Evolutionary conservation across 495 filamentous ascomycete species (phyloP), one percentile per base, ranked within the genome.

Genomic region (Clavariopsis aquatica): DNA sequence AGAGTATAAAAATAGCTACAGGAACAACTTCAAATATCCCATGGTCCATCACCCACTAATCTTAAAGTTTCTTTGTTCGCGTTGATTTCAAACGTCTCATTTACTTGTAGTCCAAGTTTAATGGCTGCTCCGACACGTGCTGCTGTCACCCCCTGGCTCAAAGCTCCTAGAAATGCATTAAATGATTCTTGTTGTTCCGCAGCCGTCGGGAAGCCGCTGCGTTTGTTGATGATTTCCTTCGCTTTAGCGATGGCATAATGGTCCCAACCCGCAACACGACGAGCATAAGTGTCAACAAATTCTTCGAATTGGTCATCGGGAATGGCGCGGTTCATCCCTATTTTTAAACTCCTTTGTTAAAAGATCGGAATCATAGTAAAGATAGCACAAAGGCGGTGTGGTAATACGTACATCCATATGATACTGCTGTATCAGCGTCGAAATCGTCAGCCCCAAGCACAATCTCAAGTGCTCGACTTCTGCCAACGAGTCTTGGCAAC

Each of bases 301-400:
- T 24, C 12, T 9, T 24, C 20, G 51, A 54, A 31, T 31, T 54
- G 12, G 20, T 7, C 22, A 20, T 54, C 51, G 6, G 51, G 51
- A 31, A 54, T 31, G 24, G 51, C 51, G 51, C 51, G 51, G 51
- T 54, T 54, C 20, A 54, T 54, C 51, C 46, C 46, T 23, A 13
- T 49, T 49, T 8, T 9, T 22, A 49, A 41, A n/a, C 36, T 9
- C 9, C 36, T 9, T 41, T n/a, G n/a, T n/a, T n/a, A n/a, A n/a
- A n/a, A n/a, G n/a, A n/a, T 9, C 9, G 36, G 36, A n/a, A n/a
- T n/a, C n/a, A n/a, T n/a, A n/a, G n/a, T n/a, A n/a, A n/a, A n/a
- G n/a, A n/a, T n/a, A n/a, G n/a, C n/a, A n/a, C n/a, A n/a, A n/a
- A n/a, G n/a, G n/a, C n/a, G n/a, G n/a, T n/a, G n/a, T n/a, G 46